phyloP scores from a whole-genome alignment of 2,329 filamentous ascomycete species.

The Magnaporthiopsis incrustans region DNA sequence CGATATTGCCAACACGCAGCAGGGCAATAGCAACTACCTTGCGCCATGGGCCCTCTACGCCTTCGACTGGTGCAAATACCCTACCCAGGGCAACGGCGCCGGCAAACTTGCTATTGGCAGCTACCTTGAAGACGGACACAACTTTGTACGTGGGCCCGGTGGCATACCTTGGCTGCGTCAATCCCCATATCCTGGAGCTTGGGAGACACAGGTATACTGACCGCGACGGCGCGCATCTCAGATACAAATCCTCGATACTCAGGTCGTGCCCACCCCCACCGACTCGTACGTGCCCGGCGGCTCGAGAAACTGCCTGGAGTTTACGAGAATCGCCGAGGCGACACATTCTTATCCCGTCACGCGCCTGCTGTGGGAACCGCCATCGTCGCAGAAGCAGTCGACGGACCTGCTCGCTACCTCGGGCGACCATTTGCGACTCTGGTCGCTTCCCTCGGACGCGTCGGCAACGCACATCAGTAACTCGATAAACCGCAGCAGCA shows the following conservation, averaged over 20 bases:
- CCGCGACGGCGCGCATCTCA: conserved; percentile 28
- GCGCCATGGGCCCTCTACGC: conserved; percentile 95
- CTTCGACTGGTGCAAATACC: conserved; percentile 99
- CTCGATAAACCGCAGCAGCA: conserved; percentile 52
- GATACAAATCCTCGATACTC: conserved; percentile 96
- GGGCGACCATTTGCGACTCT: conserved; percentile 85
- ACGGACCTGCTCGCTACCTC: conserved; percentile 93
- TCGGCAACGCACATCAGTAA: conserved; percentile 55
- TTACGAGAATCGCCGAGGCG: conserved; percentile 88
- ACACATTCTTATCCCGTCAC: conserved; percentile 98
- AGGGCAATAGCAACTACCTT: conserved; percentile 83
- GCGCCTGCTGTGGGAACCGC: conserved; percentile 89
- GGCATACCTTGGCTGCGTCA: conserved; percentile 1
- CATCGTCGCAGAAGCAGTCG: conserved; percentile 87
- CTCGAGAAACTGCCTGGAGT: conserved; percentile 73
- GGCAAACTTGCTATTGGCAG: conserved; percentile 94
- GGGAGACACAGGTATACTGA: not conserved
- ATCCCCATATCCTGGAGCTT: not conserved
- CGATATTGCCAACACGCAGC: conserved; percentile 55
- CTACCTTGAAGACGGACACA: conserved; percentile 95
- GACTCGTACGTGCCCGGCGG: conserved; percentile 62
- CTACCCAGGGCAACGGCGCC: conserved; percentile 67
- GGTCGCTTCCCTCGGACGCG: conserved; percentile 73
- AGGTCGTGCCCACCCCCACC: conserved; percentile 62
- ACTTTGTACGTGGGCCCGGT: conserved; percentile 60